Base-by-base conservation (phyloP, 208 protist species). In the Crithidia acanthocephali region DNA sequence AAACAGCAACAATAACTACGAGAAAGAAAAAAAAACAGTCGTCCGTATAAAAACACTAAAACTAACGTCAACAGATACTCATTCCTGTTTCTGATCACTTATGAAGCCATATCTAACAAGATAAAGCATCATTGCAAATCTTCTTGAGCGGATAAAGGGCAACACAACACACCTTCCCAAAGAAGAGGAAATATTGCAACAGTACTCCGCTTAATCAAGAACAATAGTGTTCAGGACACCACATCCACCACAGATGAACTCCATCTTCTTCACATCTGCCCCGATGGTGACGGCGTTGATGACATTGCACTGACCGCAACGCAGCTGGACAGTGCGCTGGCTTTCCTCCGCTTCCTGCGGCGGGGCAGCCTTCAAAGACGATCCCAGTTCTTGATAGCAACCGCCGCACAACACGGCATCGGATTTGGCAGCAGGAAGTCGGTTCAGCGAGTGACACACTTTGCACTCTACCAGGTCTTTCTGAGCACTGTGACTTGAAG, bases 201-300 rank as follows among this genome's bases (percentile, higher is more conserved):
- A 32, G 23, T 48, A 20, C 65, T 8, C 6, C n/a, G n/a, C 27
- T 23, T 78, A 83, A 30, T 82, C 76, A 28, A 91, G 68, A 9
- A 71, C 67, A 40, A 86, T 85, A 42, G 87, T 81, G 56, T 92
- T 95, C 47, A 91, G 64, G 13, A 78, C 86, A 37, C 81, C 76
- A 56, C 90, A 95, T 18, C 79, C 83, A 5, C 90, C 90, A 56
- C 90, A 95, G 37, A 91, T 80, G 63, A 95, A 95, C 50, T 87
- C 80, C 56, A 95, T 71, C 50, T 30, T 72, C 25, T 67, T 79
- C 2, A 86, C 76, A 42, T 76, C 66, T 2, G 52, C 58, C 22
- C 40, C 64, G 32, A 88, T 72, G 27, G 84, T 78, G 5, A 95
- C 80, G 3, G 83, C 80, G 56, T 95, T 82, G 37, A 82, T 71